Base-by-base conservation (phyloP, 192 early-diverging fungal species). In the Backusella australiensis region DNA sequence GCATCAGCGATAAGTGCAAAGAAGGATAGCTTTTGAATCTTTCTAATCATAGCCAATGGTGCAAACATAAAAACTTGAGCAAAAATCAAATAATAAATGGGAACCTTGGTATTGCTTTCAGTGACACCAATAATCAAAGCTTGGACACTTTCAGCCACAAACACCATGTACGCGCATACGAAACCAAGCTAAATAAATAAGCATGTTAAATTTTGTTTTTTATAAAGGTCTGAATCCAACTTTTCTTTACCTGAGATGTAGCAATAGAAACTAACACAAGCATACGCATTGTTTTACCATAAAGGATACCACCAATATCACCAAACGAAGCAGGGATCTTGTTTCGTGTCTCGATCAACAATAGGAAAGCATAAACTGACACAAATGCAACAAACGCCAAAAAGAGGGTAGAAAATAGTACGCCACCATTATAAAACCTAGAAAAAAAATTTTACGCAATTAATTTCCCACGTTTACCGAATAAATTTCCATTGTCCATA, bases 121-220 rank as follows among this genome's bases (percentile, higher is more conserved):
- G 94, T 91, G 15, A 92, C 81, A 11, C 91, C 88, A 78, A 92
- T 89, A 56, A 93, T 81, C 69, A 93, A 83, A 21, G 95, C 90
- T 49, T 92, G 90, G 46, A 96, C 85, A 79, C 96, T 98, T 76
- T 95, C 91, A 3, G 95, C 91, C 7, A 98, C 93, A 82, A 98
- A 98, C 46, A 96, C 94, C 80, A 93, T 90, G 75, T 96, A 96
- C 1, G 95, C 96, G 75, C 95, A 97, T 70, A 93, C 92, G 83
- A 97, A 97, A 4, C 96, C 96, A 67, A 95, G 84, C 69, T 71
- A 71, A 32, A n/a, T 23, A 59, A 59, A 23, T 23, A 23, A 59
- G 23, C 23, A 3, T 7, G 52, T 26, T 11, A 11, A 9, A 4
- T 9, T 23, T 23, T 23, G 23, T 26, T 23, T 32, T 32, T 32